phyloP scores from a whole-genome alignment of 2,329 filamentous ascomycete species.

The Exophiala xenobiotica region DNA sequence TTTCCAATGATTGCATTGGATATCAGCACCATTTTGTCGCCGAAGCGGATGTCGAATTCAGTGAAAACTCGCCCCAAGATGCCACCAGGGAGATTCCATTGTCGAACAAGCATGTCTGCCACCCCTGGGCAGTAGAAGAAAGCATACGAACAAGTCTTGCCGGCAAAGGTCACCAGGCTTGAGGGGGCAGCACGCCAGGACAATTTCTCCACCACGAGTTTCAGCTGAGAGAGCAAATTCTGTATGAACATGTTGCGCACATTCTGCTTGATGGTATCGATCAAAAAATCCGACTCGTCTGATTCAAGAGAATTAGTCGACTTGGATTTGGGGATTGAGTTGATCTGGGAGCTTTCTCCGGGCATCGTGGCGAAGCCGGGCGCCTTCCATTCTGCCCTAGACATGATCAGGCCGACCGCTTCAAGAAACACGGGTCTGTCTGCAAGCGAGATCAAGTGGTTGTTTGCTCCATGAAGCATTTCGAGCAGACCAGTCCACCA shows the following conservation, averaged over 20 bases:
- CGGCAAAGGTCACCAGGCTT: slow-evolving; percentile 78
- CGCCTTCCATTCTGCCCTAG: slow-evolving; percentile 80
- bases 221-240: slow-evolving; percentile 79
- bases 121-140: slow-evolving; percentile 90
- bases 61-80: slow-evolving; percentile 69
- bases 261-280: slow-evolving; percentile 80
- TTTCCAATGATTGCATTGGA: slow-evolving; percentile 65
- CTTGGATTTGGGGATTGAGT: slow-evolving; percentile 49
- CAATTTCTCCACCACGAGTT: slow-evolving; percentile 85
- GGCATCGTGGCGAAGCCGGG: slow-evolving; percentile 60
- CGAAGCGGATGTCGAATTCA: slow-evolving; percentile 62
- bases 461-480: slow-evolving; percentile 72
- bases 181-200: slow-evolving; percentile 70
- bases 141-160: slow-evolving; percentile 86
- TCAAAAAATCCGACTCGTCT: slow-evolving; percentile 64
- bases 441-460: slow-evolving; percentile 76
- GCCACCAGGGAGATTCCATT: slow-evolving; percentile 73
- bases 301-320: slow-evolving; percentile 61
- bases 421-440: slow-evolving; percentile 80
- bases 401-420: slow-evolving; percentile 77
- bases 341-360: slow-evolving; percentile 30
- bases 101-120: slow-evolving; percentile 75
- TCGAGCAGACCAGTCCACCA: slow-evolving; percentile 87
- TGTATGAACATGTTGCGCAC: slow-evolving; percentile 82
- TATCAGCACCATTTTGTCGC: slow-evolving; percentile 46